Evolutionary conservation across 768 basidiomycete genomes (phyloP), one percentile per base, ranked within the genome.

Genomic region (Hortiboletus flavorubellus): DNA sequence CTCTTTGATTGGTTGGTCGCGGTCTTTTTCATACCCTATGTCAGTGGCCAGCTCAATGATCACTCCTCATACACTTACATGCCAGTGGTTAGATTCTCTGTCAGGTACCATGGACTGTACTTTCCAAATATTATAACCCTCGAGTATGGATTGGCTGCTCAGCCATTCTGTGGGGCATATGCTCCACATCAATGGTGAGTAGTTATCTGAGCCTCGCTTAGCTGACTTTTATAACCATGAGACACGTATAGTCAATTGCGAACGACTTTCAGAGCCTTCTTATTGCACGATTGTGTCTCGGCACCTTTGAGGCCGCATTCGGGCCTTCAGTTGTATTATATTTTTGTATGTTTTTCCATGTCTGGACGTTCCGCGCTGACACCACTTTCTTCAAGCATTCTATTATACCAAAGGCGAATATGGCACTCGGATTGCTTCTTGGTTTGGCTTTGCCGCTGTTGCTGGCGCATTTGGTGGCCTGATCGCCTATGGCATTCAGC

Each of bases 1-100:
- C 73, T 83, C n/a, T 91, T 88, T 63, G 88, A 88, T 65, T 90
- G 87, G 89, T 70, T 89, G 42, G 87, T 85, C 54, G 85, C 88
- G 1, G 77, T 79, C 8, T 92, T 91, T 72, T 91, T 86, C 71
- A 83, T 91, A 70, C 83, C 90, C 58, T 91, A 91, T 67, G 88
- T 86, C 53, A 54, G 80, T 71, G 5, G 3, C 16, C n/a, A 16
- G 2, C 2, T 29, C 18, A 11, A 35, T 39, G 7, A 7, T 16
- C 49, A 23, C n/a, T 23, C 7, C 23, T 30, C 33, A 11, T 38
- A 3, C 9, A 15, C 50, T 67, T 8, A 62, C 40, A 6, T 23
- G 12, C 18, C 14, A 4, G 8, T 45, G 51, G 14, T 46, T 62
- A 91, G 87, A 86, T 91, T 53, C 52, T 89, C 12, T 84, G 76